phyloP scores from a whole-genome alignment of 176 grass and related monocot genomes.

The Zoysia pacifica region DNA sequence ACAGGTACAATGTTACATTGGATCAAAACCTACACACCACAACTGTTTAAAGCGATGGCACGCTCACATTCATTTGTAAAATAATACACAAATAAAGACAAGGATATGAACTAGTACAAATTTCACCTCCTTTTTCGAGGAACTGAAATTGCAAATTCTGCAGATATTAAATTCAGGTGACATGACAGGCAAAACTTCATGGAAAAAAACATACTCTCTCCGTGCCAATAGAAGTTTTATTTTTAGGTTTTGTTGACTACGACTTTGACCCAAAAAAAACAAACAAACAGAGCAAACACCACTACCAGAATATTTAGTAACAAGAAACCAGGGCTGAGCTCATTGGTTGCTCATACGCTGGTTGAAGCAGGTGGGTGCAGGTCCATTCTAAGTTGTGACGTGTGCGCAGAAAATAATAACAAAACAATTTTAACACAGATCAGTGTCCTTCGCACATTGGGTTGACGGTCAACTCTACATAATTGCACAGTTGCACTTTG shows the following conservation, averaged over 20 bases:
- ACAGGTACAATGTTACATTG: slow-evolving; percentile 3
- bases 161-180: slow-evolving; percentile 13
- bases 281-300: slow-evolving; percentile 29
- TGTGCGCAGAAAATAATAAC: neutral
- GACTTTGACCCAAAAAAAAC: neutral
- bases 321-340: neutral
- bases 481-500: slow-evolving; percentile 92
- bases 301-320: slow-evolving; percentile 25
- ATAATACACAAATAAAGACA: neutral
- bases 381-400: neutral
- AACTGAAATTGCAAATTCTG: neutral
- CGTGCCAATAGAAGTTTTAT: too few species aligned
- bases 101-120: slow-evolving; percentile 1
- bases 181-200: slow-evolving; percentile 15
- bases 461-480: slow-evolving; percentile 57
- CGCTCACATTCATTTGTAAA: neutral
- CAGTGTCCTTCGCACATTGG: neutral
- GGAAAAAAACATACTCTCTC: neutral
- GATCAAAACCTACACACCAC: slow-evolving; percentile 10
- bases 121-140: slow-evolving; percentile 5
- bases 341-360: neutral
- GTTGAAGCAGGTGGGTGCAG: slow-evolving; percentile 23
- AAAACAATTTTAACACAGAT: slow-evolving; percentile 3
- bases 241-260: too few species aligned
- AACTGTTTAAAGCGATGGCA: neutral